Percentiles rank a stretch among this genome's conserved stretches.
phyloP scores from a whole-genome alignment of 2,329 filamentous ascomycete species.

The Dothiorella sarmentorum region DNA sequence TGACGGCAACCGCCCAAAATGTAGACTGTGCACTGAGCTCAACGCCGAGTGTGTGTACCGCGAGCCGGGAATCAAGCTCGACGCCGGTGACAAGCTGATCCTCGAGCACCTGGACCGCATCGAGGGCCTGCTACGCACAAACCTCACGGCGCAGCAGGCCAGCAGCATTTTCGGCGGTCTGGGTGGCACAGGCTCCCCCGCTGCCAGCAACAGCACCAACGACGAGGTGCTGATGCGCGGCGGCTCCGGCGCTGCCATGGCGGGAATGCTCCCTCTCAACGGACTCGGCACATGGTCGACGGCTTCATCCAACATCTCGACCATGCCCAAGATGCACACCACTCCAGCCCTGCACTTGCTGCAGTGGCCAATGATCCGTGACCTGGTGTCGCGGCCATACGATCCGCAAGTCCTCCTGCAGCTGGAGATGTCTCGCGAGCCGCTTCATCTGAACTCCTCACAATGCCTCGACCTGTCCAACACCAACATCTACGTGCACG shows the following conservation, averaged over 20 bases:
- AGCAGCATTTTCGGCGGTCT: constrained; percentile 30
- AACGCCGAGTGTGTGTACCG: constrained; percentile 81
- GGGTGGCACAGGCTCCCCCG: constrained; percentile 34
- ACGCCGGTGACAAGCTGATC: constrained; percentile 82
- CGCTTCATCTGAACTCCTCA: constrained; percentile 58
- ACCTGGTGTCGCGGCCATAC: constrained; percentile 72
- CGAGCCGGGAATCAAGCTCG: constrained; percentile 81
- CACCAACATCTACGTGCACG: constrained; percentile 69
- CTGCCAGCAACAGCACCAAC: constrained; percentile 43
- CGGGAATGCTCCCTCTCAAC: constrained; percentile 41
- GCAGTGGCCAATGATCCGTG: constrained; percentile 76
- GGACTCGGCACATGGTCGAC: constrained; percentile 71
- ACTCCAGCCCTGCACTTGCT: constrained; percentile 75
- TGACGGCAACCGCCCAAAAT: constrained; percentile 77
- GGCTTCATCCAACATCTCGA: constrained; percentile 66
- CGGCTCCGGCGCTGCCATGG: constrained; percentile 34
- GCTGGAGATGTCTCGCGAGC: constrained; percentile 74
- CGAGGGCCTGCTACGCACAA: constrained; percentile 73
- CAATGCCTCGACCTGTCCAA: constrained; percentile 71
- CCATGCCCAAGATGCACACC: constrained; percentile 81
- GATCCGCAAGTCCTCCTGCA: constrained; percentile 79
- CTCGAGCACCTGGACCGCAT: constrained; percentile 74
- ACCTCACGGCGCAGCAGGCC: constrained; percentile 59
- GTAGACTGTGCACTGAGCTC: constrained; percentile 77
- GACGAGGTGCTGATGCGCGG: constrained; percentile 41